These are phyloP conservation scores for Colletotrichum horii DNA, from an alignment of 2,329 filamentous ascomycete genomes.

Conservation along the genomic window DNA sequence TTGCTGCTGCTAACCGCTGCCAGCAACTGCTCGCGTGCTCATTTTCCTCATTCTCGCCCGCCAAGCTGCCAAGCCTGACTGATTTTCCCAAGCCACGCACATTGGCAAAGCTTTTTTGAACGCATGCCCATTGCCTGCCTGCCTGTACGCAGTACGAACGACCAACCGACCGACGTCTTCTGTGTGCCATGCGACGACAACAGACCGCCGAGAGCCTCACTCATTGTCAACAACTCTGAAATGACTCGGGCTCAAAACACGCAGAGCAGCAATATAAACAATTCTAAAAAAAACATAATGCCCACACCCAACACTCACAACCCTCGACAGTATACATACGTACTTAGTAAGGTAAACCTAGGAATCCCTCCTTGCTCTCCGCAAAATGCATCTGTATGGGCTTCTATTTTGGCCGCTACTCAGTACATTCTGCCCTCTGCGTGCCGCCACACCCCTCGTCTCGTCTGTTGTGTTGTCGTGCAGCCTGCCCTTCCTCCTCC, in stretches of 20 bases:
- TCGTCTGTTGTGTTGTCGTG: neutral
- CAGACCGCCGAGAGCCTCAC: neutral
- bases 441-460: neutral
- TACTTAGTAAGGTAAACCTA: neutral
- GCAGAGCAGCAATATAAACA: neutral
- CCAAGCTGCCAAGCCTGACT: slow-evolving; percentile 11
- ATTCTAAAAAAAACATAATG: neutral
- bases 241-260: neutral
- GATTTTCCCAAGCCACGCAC: slow-evolving; percentile 11
- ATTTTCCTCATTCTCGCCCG: slow-evolving; percentile 5
- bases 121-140: neutral
- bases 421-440: neutral
- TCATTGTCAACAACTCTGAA: neutral
- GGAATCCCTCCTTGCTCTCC: neutral
- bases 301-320: too few relatives aligned
- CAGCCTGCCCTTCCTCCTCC: neutral
- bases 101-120: slow-evolving; percentile 23
- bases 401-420: neutral
- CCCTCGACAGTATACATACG: neutral
- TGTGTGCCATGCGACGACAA: neutral
- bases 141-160: too few relatives aligned
- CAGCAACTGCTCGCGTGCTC: slow-evolving; percentile 21
- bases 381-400: neutral
- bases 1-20: slow-evolving; percentile 8
- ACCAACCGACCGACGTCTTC: neutral